Evolutionary conservation across 805 yeast genomes (phyloP).

Genomic region (Jamesozyma rosinii): DNA sequence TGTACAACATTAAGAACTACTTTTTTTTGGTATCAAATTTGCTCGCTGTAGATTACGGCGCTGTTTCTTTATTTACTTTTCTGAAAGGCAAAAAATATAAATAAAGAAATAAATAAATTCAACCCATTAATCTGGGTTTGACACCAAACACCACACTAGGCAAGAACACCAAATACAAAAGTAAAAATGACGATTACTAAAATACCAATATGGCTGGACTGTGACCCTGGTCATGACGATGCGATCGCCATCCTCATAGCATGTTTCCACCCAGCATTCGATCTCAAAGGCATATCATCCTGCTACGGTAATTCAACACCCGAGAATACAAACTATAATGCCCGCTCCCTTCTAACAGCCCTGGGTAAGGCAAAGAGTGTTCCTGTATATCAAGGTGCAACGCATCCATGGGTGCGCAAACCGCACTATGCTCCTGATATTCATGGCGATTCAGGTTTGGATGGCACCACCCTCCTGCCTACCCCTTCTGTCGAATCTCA

Average conservation of each 20-base stretch:
- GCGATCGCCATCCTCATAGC: slow-evolving; percentile 65
- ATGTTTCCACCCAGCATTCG: slow-evolving; percentile 47
- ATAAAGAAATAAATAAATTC: too few species aligned
- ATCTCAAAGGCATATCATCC: slow-evolving; percentile 61
- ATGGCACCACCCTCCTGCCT: slow-evolving; percentile 60
- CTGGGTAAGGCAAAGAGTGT: slow-evolving; percentile 38
- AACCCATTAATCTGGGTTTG: too few species aligned
- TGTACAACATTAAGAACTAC: too few species aligned
- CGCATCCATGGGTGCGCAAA: slow-evolving; percentile 43
- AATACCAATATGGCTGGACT: slow-evolving; percentile 78
- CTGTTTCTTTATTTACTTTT: too few species aligned
- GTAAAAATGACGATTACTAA: slow-evolving; percentile 16
- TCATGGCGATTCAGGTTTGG: slow-evolving; percentile 70
- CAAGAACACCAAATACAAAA: neutral
- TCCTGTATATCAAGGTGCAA: slow-evolving; percentile 61
- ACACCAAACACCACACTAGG: neutral
- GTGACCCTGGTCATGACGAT: slow-evolving; percentile 91
- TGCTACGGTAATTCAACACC: slow-evolving; percentile 66
- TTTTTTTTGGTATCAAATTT: too few species aligned
- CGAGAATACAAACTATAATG: slow-evolving; percentile 56
- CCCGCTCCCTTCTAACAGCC: slow-evolving; percentile 58
- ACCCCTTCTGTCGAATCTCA: slow-evolving; percentile 29
- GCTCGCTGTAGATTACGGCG: too few species aligned
- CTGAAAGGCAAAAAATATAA: too few species aligned
- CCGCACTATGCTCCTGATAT: slow-evolving; percentile 48